These are phyloP conservation scores for Leccinum disarticulatum DNA, from an alignment of 768 basidiomycete species.

Conservation along the genomic window DNA sequence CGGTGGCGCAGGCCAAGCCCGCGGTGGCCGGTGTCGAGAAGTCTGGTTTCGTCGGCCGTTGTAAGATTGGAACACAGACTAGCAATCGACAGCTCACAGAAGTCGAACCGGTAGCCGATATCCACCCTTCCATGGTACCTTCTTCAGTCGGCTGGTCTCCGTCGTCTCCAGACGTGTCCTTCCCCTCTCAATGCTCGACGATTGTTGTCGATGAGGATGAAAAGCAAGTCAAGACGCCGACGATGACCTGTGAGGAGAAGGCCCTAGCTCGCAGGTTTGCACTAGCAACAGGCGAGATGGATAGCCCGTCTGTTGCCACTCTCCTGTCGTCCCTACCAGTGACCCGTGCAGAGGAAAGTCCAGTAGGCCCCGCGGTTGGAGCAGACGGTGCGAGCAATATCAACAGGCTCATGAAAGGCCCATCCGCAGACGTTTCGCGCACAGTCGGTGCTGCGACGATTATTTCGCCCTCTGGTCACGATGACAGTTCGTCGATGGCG, in stretches of 20 bases:
- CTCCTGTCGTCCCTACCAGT: too few relatives aligned
- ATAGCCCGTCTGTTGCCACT: too few relatives aligned
- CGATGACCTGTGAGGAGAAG: neutral
- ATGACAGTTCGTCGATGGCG: neutral
- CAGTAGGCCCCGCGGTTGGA: too few relatives aligned
- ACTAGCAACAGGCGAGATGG: too few relatives aligned
- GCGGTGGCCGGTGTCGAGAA: too few relatives aligned
- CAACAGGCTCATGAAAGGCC: too few relatives aligned
- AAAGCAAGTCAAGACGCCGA: neutral
- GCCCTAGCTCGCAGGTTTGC: too few relatives aligned
- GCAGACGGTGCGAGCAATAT: too few relatives aligned
- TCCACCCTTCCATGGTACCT: too few relatives aligned
- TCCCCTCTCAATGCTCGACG: conserved; percentile 8
- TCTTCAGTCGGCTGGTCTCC: neutral
- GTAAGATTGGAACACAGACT: neutral
- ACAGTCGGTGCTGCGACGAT: too few relatives aligned
- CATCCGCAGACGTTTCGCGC: too few relatives aligned
- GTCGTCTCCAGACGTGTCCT: neutral
- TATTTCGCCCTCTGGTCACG: neutral
- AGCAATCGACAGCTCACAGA: neutral
- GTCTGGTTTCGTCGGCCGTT: neutral
- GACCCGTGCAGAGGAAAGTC: too few relatives aligned
- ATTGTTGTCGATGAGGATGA: neutral
- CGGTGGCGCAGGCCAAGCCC: neutral
- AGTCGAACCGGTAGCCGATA: neutral